Conservation (phyloP, 2,329 filamentous ascomycete species). For the Dendrostoma leiphaemia region DNA sequence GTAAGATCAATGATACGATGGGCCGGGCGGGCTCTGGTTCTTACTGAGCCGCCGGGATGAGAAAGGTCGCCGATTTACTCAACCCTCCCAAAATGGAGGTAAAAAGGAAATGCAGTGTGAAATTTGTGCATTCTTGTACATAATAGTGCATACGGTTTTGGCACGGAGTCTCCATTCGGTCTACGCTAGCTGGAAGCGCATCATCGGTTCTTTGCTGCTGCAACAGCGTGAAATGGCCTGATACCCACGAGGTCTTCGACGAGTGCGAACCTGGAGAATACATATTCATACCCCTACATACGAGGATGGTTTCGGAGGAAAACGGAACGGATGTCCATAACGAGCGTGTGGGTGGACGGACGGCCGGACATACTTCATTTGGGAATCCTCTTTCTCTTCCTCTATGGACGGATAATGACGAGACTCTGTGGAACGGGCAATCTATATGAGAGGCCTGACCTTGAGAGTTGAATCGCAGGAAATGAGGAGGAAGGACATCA, state of each 20-base stretch:
- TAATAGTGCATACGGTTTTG: background rate
- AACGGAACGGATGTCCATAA: no score
- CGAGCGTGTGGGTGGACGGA: no score
- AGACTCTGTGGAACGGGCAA: no score
- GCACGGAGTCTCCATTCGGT: background rate
- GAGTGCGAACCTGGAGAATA: background rate
- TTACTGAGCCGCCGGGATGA: background rate
- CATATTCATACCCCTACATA: background rate
- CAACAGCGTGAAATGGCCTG: background rate
- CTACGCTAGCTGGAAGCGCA: background rate
- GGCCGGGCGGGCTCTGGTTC: background rate
- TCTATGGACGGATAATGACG: no score
- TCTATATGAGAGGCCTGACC: no score
- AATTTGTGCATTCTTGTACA: background rate
- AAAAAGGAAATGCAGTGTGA: background rate
- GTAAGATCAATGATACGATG: conserved; percentile 29
- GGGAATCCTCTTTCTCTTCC: no score
- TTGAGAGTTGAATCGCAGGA: no score
- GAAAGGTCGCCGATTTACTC: background rate
- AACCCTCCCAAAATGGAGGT: no score
- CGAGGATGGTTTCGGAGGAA: background rate
- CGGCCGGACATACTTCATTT: no score
- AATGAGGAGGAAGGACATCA: background rate
- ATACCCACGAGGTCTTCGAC: background rate
- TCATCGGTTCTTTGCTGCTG: background rate